These are phyloP conservation scores for Gnomoniopsis smithogilvyi DNA, from an alignment of 2,329 filamentous ascomycete genomes.

Conservation along the genomic window DNA sequence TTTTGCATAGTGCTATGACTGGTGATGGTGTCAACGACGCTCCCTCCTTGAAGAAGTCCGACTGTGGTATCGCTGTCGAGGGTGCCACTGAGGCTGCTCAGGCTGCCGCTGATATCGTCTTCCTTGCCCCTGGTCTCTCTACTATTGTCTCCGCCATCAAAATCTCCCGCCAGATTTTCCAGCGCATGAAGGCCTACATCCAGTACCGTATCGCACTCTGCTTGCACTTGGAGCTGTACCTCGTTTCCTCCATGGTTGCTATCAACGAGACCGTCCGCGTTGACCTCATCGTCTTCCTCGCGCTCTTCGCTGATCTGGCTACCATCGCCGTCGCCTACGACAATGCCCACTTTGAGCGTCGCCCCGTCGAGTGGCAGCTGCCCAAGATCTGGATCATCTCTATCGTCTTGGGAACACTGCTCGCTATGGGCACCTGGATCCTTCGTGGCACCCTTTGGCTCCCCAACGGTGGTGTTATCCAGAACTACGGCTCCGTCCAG, in stretches of 20 bases:
- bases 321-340: constrained; percentile 78
- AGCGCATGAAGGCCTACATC: constrained; percentile 75
- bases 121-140: constrained; percentile 67
- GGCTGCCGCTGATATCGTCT: constrained; percentile 70
- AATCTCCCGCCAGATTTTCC: constrained; percentile 71
- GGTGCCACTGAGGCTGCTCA: constrained; percentile 71
- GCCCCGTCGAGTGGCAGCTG: constrained; percentile 76
- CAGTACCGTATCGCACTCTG: constrained; percentile 75
- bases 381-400: constrained; percentile 80
- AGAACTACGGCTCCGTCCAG: constrained; percentile 71
- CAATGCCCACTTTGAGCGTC: constrained; percentile 71
- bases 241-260: constrained; percentile 75
- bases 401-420: constrained; percentile 63
- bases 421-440: constrained; percentile 70
- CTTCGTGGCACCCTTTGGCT: constrained; percentile 69
- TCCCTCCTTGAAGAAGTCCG: constrained; percentile 70
- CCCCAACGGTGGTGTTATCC: constrained; percentile 66
- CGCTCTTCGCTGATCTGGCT: constrained; percentile 74
- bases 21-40: constrained; percentile 75
- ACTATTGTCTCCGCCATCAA: constrained; percentile 73
- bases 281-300: constrained; percentile 75
- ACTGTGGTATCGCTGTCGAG: constrained; percentile 72
- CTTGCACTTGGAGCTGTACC: constrained; percentile 72
- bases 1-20: constrained; percentile 61
- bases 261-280: constrained; percentile 72